phyloP scores from a whole-genome alignment of 345 rosid genomes.

The Populus alba region DNA sequence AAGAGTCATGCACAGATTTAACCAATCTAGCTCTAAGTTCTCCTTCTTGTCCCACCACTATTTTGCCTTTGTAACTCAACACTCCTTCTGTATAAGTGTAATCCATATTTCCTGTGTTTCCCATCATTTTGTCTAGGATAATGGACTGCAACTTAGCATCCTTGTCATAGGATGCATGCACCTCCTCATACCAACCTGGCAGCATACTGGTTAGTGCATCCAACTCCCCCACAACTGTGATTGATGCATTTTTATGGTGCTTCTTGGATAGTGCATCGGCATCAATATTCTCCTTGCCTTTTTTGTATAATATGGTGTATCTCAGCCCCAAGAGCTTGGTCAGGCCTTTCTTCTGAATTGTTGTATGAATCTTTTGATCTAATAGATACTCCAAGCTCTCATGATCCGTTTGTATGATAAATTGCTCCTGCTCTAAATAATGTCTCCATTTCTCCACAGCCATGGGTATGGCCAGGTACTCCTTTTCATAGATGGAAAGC shows the following conservation, averaged over 20 bases:
- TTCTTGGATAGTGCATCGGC: background rate
- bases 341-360: background rate
- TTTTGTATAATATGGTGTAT: background rate
- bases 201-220: no score
- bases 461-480: background rate
- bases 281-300: background rate
- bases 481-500: background rate
- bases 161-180: no score
- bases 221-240: no score
- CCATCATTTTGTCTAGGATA: no score
- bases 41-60: no score
- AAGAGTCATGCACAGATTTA: background rate
- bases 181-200: no score
- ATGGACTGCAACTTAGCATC: no score
- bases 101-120: no score
- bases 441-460: background rate
- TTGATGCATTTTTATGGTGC: accelerated
- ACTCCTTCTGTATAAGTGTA: no score
- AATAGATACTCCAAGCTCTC: background rate
- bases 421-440: background rate
- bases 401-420: background rate
- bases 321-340: background rate
- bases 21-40: no score
- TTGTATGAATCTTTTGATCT: background rate
- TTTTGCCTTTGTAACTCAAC: background rate